phyloP scores from a whole-genome alignment of 192 early-diverging fungal species.

The Podila minutissima region DNA sequence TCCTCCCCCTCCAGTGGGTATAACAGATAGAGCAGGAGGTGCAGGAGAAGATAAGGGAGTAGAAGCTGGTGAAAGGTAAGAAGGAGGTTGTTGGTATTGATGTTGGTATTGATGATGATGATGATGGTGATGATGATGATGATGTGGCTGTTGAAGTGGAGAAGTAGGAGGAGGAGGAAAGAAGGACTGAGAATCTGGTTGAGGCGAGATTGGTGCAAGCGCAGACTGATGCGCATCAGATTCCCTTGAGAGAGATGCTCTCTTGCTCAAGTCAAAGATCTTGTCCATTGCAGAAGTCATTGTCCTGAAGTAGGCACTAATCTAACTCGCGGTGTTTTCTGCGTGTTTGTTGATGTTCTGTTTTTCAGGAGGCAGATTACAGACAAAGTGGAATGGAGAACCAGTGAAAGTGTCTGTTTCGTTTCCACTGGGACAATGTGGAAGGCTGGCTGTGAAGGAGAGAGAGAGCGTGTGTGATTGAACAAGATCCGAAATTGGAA shows the following conservation, averaged over 20 bases:
- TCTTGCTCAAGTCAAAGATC: slow-evolving; percentile 21
- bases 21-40: not conserved
- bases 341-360: not conserved
- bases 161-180: not conserved
- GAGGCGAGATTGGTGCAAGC: too few relatives aligned
- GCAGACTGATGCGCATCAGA: not conserved
- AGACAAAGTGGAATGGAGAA: slow-evolving; percentile 2
- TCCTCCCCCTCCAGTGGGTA: not conserved
- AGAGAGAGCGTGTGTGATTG: not conserved
- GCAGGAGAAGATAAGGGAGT: not conserved
- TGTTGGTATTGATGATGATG: not conserved
- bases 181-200: not conserved
- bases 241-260: not conserved
- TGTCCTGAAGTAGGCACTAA: too few relatives aligned
- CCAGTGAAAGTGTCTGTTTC: not conserved
- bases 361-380: not conserved
- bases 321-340: not conserved
- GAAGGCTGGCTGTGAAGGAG: not conserved
- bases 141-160: not conserved
- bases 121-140: not conserved
- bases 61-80: not conserved
- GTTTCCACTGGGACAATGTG: not conserved
- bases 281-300: slow-evolving; percentile 13
- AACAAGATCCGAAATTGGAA: not conserved
- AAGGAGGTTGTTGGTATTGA: not conserved